These are phyloP conservation scores for Neoboletus brunneissimus DNA, from an alignment of 768 basidiomycete genomes.

Conservation along the genomic window DNA sequence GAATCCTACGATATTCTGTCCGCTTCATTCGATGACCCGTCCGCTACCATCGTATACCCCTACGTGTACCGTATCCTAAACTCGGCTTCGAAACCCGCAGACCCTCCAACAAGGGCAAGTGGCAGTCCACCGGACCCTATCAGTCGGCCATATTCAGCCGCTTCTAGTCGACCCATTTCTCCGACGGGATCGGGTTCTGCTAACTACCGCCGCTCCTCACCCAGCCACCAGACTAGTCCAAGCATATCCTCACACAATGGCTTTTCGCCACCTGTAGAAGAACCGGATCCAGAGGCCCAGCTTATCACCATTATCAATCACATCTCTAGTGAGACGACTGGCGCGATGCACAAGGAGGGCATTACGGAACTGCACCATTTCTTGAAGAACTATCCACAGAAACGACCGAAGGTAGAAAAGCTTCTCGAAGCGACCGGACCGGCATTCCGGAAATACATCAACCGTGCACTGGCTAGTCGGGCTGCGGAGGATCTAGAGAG, in stretches of 20 bases:
- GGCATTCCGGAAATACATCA: slow-evolving; percentile 90
- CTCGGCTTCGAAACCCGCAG: slow-evolving; percentile 49
- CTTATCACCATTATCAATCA: slow-evolving; percentile 80
- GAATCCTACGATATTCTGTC: slow-evolving; percentile 90
- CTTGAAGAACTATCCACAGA: slow-evolving; percentile 86
- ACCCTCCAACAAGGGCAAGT: slow-evolving; percentile 22
- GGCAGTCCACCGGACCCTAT: slow-evolving; percentile 36
- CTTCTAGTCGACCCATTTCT: slow-evolving; percentile 68
- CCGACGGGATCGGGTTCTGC: slow-evolving; percentile 63
- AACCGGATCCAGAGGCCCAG: slow-evolving; percentile 86
- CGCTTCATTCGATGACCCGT: slow-evolving; percentile 91
- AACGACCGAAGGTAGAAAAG: slow-evolving; percentile 78
- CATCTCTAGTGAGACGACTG: slow-evolving; percentile 85
- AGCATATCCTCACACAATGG: slow-evolving; percentile 63
- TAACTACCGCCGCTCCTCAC: slow-evolving; percentile 51
- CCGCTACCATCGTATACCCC: slow-evolving; percentile 94
- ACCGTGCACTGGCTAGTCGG: slow-evolving; percentile 79
- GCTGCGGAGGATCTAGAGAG: slow-evolving; percentile 86
- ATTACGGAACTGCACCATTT: slow-evolving; percentile 94
- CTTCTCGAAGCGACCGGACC: slow-evolving; percentile 85
- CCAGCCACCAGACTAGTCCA: slow-evolving; percentile 65
- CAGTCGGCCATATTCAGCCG: slow-evolving; percentile 51
- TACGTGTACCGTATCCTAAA: slow-evolving; percentile 93
- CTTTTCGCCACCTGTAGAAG: slow-evolving; percentile 56
- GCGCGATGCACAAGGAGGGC: slow-evolving; percentile 87